Percentiles rank a stretch among this genome's conserved stretches.
phyloP scores from a whole-genome alignment of 2,329 filamentous ascomycete genomes.

The Ramularia endophylla region DNA sequence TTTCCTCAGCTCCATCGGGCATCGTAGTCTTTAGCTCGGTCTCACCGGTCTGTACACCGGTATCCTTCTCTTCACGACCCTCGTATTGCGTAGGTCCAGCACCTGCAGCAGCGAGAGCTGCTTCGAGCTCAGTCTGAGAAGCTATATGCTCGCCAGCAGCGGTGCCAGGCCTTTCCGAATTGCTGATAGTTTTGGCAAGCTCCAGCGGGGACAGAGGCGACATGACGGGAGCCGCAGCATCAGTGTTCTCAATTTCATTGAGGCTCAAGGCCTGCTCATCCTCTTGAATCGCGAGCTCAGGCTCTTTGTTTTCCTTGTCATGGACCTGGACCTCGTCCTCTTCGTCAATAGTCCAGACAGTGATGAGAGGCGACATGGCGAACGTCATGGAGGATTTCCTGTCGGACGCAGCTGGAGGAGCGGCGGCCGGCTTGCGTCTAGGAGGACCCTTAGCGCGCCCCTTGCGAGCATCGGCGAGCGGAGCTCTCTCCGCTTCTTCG shows the following conservation, averaged over 20 bases:
- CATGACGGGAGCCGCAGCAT: conserved; percentile 18
- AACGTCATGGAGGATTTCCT: conserved; percentile 42
- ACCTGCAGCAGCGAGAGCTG: conserved; percentile 19
- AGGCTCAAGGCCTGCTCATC: conserved; percentile 20
- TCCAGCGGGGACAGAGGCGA: conserved; percentile 6
- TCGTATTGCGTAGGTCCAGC: conserved; percentile 15
- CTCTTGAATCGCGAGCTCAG: not conserved
- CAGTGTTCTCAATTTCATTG: conserved; percentile 23
- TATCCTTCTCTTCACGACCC: conserved; percentile 3
- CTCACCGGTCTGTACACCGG: conserved; percentile 13
- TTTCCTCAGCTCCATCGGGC: conserved; percentile 22
- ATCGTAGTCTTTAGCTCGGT: conserved; percentile 14
- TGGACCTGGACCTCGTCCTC: conserved; percentile 31
- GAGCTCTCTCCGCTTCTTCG: conserved; percentile 61
- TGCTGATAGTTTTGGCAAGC: conserved; percentile 13
- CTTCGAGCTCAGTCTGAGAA: conserved; percentile 18
- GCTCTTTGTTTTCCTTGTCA: conserved; percentile 14
- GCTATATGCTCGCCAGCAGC: conserved; percentile 9
- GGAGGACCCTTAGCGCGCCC: conserved; percentile 82
- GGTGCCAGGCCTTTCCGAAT: conserved; percentile 14
- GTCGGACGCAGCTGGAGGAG: conserved; percentile 48
- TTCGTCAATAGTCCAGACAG: conserved; percentile 40
- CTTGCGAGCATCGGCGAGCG: conserved; percentile 85
- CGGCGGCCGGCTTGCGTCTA: conserved; percentile 58
- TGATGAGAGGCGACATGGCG: conserved; percentile 35